Percentiles rank a stretch among this genome's conserved stretches.
Evolutionary conservation across 257 asterid species (phyloP).

Genomic region (Orobanche coerulescens): DNA sequence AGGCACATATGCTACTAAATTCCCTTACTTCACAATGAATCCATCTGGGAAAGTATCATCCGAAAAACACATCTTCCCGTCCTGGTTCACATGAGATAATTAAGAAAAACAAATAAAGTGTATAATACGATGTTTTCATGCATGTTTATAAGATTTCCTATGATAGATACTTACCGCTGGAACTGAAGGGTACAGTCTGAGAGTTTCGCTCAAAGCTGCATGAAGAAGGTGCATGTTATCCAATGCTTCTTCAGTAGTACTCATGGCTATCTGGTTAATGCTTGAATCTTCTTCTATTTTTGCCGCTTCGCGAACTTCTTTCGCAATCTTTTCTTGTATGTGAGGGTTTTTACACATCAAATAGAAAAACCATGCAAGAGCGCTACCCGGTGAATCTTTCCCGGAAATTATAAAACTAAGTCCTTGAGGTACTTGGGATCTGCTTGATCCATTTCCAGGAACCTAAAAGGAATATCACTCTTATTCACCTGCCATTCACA

Average conservation of each 20-base stretch:
- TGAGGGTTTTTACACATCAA: conserved; percentile 61
- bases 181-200: conserved; percentile 56
- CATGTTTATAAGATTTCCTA: background rate
- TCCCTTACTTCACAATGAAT: conserved; percentile 46
- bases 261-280: conserved; percentile 32
- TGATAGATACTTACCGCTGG: conserved; percentile 34
- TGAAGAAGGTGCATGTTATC: conserved; percentile 62
- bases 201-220: conserved; percentile 57
- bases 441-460: conserved; percentile 45
- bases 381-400: conserved; percentile 59
- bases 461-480: conserved; percentile 55
- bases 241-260: conserved; percentile 46
- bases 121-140: too few species aligned
- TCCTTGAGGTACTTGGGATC: conserved; percentile 59
- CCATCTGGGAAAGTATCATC: conserved; percentile 66
- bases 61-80: conserved; percentile 49
- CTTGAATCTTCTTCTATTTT: conserved; percentile 17
- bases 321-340: conserved; percentile 36
- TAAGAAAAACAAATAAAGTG: background rate
- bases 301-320: conserved; percentile 37
- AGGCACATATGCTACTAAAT: conserved; percentile 33
- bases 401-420: conserved; percentile 73
- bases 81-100: conserved; percentile 25
- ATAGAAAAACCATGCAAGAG: conserved; percentile 70
- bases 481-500: conserved; percentile 29